Evolutionary conservation across 208 protist species (phyloP), one percentile per base, ranked within the genome.

Genomic region (Acanthamoeba castellanii): DNA sequence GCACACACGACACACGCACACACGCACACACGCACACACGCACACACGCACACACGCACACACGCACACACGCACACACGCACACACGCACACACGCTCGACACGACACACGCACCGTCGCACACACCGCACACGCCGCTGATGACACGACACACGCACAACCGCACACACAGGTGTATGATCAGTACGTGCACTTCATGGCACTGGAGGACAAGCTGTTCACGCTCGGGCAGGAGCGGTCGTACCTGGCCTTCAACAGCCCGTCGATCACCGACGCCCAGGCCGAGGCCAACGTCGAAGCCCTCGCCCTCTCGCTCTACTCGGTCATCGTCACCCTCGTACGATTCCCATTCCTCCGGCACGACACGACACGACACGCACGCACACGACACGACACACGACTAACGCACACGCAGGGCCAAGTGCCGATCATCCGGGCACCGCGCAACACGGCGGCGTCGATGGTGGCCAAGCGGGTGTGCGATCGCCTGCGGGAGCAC

Each of bases 161-260:
- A 14, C 8, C 27, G 14, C 30, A n/a, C n/a, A n/a, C 70, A 22
- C 27, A 97, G 82, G 96, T 98, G 20, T 97, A 96, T 37, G 98
- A 98, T 84, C 98, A 98, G 95, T 98, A 98, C 94, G 34, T 98
- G 8, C 96, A 97, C 90, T 98, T 98, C 78, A 42, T 98, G 9
- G 97, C 95, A 13, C 94, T 98, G 1, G 98, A 98, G 42, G 87
- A 96, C 9, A 85, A 97, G 42, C 95, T 98, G 32, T 98, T 98
- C 85, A 88, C 95, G 32, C 95, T 98, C 25, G 78, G 78, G 1
- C 57, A 96, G 47, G 76, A 74, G 25, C 52, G 96, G 34, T 94
- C 93, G 3, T 98, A 97, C 78, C 25, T 85, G 20, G n/a, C 50
- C 11, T 97, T 98, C 45, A 95, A 97, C 82, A 90, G 95, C 61